Evolutionary conservation across 768 basidiomycete genomes (phyloP).

Genomic region (Phlebiopsis flavidoalba): DNA sequence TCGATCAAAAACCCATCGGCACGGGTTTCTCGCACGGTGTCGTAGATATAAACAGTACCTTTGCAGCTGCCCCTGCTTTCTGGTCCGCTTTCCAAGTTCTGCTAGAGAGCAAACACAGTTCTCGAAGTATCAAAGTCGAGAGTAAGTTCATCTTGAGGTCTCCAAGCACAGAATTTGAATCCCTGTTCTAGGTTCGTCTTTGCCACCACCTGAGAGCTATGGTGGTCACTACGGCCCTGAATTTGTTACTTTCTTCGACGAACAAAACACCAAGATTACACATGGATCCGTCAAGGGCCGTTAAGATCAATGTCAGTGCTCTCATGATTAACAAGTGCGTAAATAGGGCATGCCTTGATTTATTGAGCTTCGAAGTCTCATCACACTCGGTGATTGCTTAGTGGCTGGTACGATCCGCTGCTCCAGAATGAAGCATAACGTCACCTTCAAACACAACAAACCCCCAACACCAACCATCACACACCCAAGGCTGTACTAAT

Average conservation of each 20-base stretch:
- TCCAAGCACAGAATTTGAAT: neutral
- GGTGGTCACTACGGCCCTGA: constrained; percentile 65
- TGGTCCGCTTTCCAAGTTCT: constrained; percentile 63
- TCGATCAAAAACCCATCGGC: constrained; percentile 63
- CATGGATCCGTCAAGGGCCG: constrained; percentile 40
- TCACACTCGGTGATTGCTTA: constrained; percentile 16
- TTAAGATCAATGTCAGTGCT: constrained; percentile 48
- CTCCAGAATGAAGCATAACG: constrained; percentile 57
- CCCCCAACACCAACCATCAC: no score
- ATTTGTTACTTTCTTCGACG: constrained; percentile 59
- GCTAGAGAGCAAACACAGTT: constrained; percentile 50
- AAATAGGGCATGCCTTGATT: neutral
- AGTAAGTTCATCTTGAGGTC: constrained; percentile 32
- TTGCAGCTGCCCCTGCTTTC: constrained; percentile 49
- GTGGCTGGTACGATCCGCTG: constrained; percentile 64
- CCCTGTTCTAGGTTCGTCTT: constrained; percentile 47
- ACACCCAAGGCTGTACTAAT: no score
- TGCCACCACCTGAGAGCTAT: constrained; percentile 62
- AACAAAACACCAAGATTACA: constrained; percentile 52
- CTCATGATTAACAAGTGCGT: constrained; percentile 45
- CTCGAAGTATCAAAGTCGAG: constrained; percentile 43
- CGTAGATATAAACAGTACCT: constrained; percentile 52
- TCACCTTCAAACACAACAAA: no score
- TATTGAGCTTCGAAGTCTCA: neutral
- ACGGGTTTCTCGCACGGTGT: constrained; percentile 60